Conservation (phyloP, 768 basidiomycete genomes). For the Lactarius evosmus region DNA sequence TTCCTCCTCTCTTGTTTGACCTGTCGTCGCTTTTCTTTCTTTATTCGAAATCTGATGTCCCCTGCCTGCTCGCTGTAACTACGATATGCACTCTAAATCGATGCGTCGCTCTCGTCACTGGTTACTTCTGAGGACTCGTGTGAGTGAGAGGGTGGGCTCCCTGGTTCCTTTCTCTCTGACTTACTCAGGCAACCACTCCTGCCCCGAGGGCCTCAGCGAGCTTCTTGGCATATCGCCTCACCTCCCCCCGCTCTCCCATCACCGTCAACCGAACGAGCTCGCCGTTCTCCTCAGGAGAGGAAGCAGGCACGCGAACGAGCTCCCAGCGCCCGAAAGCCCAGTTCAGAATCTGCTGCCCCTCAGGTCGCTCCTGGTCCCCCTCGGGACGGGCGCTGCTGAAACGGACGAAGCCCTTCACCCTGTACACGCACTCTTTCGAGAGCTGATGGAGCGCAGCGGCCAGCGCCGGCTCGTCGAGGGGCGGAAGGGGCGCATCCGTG, state of each 20-base stretch:
- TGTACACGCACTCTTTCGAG: conserved; percentile 69
- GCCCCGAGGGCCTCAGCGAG: conserved; percentile 50
- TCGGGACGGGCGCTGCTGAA: conserved; percentile 35
- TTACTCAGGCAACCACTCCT: conserved; percentile 27
- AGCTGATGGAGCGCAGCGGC: conserved; percentile 47
- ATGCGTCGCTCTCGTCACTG: background rate
- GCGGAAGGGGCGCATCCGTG: background rate
- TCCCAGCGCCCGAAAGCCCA: conserved; percentile 94
- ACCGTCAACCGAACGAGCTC: conserved; percentile 65
- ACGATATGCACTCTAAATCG: conserved; percentile 18
- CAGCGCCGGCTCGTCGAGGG: conserved; percentile 41
- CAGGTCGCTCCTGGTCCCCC: background rate
- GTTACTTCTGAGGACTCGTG: background rate
- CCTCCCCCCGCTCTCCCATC: conserved; percentile 89
- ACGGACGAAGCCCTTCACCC: conserved; percentile 84
- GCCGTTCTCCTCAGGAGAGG: conserved; percentile 19
- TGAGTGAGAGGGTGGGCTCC: background rate
- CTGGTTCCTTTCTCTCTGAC: background rate
- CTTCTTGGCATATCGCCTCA: conserved; percentile 51
- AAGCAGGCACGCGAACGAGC: conserved; percentile 40
- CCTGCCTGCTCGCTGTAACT: conserved; percentile 17
- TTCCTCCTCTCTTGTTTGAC: conserved; percentile 5
- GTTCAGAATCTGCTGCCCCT: conserved; percentile 59
- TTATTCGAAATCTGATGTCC: conserved; percentile 8
- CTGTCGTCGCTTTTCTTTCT: background rate